A percentile compares a stretch with the other conserved stretches of the same genome.
Conservation (phyloP, 768 basidiomycete genomes). For the Boletus rubescentipes region DNA sequence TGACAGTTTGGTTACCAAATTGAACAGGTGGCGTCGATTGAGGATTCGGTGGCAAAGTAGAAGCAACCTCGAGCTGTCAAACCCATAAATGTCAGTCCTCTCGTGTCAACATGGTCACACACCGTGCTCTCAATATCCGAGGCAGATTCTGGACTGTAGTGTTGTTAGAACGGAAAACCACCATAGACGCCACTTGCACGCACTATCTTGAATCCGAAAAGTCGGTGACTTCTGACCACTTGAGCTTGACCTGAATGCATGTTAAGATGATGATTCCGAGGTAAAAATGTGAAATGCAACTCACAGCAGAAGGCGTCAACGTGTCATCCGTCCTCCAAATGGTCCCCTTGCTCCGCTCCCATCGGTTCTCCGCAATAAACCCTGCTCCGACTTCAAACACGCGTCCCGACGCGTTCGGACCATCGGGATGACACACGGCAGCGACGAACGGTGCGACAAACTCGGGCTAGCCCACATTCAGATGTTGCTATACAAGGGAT, state of each 20-base stretch:
- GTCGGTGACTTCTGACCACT: conserved; percentile 80
- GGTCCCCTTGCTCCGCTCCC: conserved; percentile 86
- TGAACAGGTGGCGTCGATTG: conserved; percentile 70
- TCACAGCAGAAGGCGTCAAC: conserved; percentile 93
- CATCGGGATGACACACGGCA: conserved; percentile 84
- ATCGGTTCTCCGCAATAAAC: conserved; percentile 86
- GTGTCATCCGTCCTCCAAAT: conserved; percentile 87
- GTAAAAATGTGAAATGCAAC: conserved; percentile 13
- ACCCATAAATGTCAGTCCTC: background rate
- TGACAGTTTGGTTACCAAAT: conserved; percentile 87
- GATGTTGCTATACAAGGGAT: background rate
- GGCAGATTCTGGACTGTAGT: conserved; percentile 58
- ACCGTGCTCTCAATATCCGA: conserved; percentile 64
- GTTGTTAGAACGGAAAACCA: conserved; percentile 7
- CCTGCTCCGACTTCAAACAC: conserved; percentile 95
- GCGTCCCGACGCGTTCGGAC: conserved; percentile 73
- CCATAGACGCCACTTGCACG: conserved; percentile 25
- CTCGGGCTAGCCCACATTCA: conserved; percentile 53
- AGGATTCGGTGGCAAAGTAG: conserved; percentile 60
- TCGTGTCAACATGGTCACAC: conserved; percentile 2
- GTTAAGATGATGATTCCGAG: background rate
- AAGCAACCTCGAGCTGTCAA: conserved; percentile 60
- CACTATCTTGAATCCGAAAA: conserved; percentile 72
- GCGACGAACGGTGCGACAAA: conserved; percentile 91
- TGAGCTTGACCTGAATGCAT: conserved; percentile 63